A percentile compares a stretch with the other conserved stretches of the same genome.
phyloP scores from a whole-genome alignment of 2,329 filamentous ascomycete species.

The Aureobasidium sp. region DNA sequence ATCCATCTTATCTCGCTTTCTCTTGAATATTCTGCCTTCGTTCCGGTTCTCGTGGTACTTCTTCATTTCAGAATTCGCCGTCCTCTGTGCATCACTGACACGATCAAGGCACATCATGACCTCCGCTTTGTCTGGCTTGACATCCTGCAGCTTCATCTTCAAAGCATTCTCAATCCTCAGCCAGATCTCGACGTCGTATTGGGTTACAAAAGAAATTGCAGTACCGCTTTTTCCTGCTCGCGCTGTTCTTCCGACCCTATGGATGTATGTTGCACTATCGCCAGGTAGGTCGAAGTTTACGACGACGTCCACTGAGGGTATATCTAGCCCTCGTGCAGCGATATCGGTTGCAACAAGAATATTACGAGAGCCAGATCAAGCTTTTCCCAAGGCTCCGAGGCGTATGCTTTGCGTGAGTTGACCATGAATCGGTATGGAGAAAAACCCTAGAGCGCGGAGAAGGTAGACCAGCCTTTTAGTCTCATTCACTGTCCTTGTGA shows the following conservation, averaged over 20 bases:
- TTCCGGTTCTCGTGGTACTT: conserved; percentile 73
- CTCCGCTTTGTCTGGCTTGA: conserved; percentile 88
- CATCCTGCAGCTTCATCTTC: conserved; percentile 75
- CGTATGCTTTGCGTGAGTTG: conserved; percentile 92
- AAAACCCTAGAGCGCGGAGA: conserved; percentile 85
- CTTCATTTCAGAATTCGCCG: conserved; percentile 86
- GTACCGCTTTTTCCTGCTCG: conserved; percentile 87
- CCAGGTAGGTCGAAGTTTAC: conserved; percentile 87
- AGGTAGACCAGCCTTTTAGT: conserved; percentile 88
- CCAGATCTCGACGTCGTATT: conserved; percentile 76
- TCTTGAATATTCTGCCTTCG: no score
- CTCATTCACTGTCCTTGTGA: conserved; percentile 93
- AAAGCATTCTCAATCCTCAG: conserved; percentile 85
- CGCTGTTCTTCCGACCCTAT: conserved; percentile 89
- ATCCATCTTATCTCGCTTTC: no score
- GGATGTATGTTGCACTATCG: conserved; percentile 92
- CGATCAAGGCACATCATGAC: conserved; percentile 83
- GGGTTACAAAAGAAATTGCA: conserved; percentile 80
- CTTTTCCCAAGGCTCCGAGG: conserved; percentile 90
- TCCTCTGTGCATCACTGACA: conserved; percentile 85
- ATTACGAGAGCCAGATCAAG: conserved; percentile 80
- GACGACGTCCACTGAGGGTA: conserved; percentile 90
- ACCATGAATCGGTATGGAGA: conserved; percentile 86
- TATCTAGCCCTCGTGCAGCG: conserved; percentile 93
- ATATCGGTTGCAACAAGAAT: conserved; percentile 96